Base-by-base conservation (phyloP, 2,329 filamentous ascomycete genomes). In the Zymoseptoria brevis region DNA sequence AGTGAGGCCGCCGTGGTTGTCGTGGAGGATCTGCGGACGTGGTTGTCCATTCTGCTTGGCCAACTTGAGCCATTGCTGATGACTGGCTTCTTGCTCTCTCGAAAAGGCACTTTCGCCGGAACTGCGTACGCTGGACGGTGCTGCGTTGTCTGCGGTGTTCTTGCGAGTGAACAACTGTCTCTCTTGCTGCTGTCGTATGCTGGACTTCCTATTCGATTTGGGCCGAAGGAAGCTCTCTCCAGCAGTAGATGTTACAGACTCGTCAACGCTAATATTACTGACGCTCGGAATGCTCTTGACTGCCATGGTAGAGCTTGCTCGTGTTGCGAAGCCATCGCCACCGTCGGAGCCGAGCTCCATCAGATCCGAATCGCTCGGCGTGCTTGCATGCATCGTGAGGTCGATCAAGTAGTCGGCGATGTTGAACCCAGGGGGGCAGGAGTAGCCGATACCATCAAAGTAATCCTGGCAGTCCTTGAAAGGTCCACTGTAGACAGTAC, bases 361-460 rank as follows among this genome's bases (percentile, higher is more conserved):
- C 29, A 85, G 80, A 1, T 79, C 74, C 9, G 80, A 76, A 1
- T 81, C 79, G 45, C 75, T 77, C 13, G 80, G 77, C 56, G 81
- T 80, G 60, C 89, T 84, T 22, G 91, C 92, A 72, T 99, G 94
- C 93, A 99, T 97, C 0, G 94, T 97, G 49, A 99, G 81, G 72
- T 99, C 94, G 29, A 99, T 92, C 4, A 99, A 83, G 71, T 96
- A 99, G 73, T 99, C 94, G 3, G 94, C 94, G 74, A 99, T 97
- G 70, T 99, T 99, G 82, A 97, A 99, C 1, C 95, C 95, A 22
- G 92, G 88, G 9, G 94, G 94, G 70, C 95, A 99, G 54, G 88
- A 80, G 73, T 96, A 99, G 50, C 94, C 95, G 62, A 96, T 87
- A 53, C 85, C 82, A 70, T 96, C 90, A 68, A 99, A 99, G 72